Evolutionary conservation across 331 rosid species (phyloP), one percentile per base, ranked within the genome.

Genomic region (Acacia pycnantha): DNA sequence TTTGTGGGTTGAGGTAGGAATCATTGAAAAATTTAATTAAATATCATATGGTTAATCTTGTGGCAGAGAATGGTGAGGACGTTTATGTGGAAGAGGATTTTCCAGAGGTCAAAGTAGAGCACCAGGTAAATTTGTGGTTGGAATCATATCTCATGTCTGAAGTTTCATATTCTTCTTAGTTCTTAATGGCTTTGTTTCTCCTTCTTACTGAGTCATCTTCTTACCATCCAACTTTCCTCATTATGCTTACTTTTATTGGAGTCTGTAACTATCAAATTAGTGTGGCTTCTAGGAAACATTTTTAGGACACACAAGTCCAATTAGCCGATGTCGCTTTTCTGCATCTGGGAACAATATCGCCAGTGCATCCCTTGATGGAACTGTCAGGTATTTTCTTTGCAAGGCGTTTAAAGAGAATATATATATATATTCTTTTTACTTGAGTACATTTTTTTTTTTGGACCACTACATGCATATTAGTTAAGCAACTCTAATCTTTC

Each of bases 261-360:
- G 61, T 79, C 65, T 81, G 50, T 89, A 84, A 94, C 82, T 73
- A 70, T 86, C 64, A n/a, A 61, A 80, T 82, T 47, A 77, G 73
- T 44, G 41, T 65, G 86, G 77, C 88, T 82, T 86, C 56, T 76
- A 92, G 99, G 99, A 95, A 91, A 90, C 99, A 78, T 95, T 95
- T 86, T 84, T 95, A 91, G 99, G 98, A 75, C 99, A 95, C 86
- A 92, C 96, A 31, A 93, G 92, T 90, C 91, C 94, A 74, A 95
- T 93, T 84, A 93, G 89, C 82, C 81, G 94, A 22, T 95, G 99
- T 86, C 86, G 91, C 82, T 95, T 95, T 82, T 95, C 99, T 84
- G 93, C 94, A 26, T 93, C 99, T 53, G 98, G 99, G 80, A 92
- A 86, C 87, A 95, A 95, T 82, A 92, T 93, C 81, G 99, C 99